Conservation (phyloP, 2,329 filamentous ascomycete genomes). For the Coniochaeta sp. region DNA sequence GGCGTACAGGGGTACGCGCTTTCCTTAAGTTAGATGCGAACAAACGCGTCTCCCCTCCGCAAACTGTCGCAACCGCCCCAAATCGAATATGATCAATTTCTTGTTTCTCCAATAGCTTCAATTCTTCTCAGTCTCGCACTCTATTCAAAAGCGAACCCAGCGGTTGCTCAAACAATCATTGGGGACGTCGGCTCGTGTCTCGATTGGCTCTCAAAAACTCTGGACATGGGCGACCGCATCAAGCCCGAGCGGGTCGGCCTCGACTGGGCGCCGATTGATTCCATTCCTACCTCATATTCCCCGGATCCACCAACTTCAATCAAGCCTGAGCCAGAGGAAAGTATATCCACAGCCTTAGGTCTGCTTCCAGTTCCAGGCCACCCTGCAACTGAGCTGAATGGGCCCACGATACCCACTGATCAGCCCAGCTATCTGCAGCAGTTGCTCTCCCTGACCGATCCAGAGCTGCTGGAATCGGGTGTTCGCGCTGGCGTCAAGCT, state of each 20-base stretch:
- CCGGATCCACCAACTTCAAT: background rate
- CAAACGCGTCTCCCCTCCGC: background rate
- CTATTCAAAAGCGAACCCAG: background rate
- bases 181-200: background rate
- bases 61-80: background rate
- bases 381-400: background rate
- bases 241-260: background rate
- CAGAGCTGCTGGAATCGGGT: background rate
- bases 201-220: background rate
- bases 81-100: background rate
- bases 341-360: background rate
- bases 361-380: background rate
- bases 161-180: background rate
- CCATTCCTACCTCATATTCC: background rate
- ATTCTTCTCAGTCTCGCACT: background rate
- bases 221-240: background rate
- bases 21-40: background rate
- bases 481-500: background rate
- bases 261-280: background rate
- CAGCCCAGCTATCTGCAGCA: background rate
- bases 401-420: background rate
- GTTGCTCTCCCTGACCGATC: background rate
- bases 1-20: background rate
- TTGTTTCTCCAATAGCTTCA: background rate
- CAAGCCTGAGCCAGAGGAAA: background rate